phyloP scores from a whole-genome alignment of 2,329 filamentous ascomycete species.

The Blastomyces percursus region DNA sequence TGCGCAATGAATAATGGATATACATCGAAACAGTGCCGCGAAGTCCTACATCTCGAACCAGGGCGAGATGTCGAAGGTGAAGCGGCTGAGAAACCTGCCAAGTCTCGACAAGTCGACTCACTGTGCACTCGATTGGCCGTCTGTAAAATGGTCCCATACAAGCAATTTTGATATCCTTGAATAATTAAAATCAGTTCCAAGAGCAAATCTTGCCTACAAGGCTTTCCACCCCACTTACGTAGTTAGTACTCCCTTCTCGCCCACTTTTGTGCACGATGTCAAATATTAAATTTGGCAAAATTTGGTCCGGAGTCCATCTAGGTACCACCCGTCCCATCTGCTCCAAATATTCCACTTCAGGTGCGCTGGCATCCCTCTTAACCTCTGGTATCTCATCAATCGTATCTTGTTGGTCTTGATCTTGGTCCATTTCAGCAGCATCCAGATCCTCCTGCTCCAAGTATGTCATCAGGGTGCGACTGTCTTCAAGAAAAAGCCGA shows the following conservation, averaged over 20 bases:
- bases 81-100: constrained; percentile 50
- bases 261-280: constrained; percentile 40
- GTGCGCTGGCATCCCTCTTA: constrained; percentile 1
- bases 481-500: constrained; percentile 31
- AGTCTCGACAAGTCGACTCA: constrained; percentile 43
- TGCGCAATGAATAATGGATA: constrained; percentile 43
- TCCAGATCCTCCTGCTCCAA: constrained; percentile 21
- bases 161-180: constrained; percentile 31
- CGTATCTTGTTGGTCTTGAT: constrained; percentile 19
- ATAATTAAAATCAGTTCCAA: neutral
- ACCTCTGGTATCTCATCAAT: constrained; percentile 12
- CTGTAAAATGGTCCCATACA: constrained; percentile 43
- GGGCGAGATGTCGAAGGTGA: constrained; percentile 45
- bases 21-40: constrained; percentile 41
- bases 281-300: constrained; percentile 43
- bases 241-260: constrained; percentile 39
- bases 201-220: constrained; percentile 6
- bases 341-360: constrained; percentile 18
- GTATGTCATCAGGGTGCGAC: constrained; percentile 20
- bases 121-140: constrained; percentile 43
- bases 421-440: constrained; percentile 24
- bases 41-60: constrained; percentile 45
- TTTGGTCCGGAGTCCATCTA: constrained; percentile 45
- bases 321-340: constrained; percentile 34
- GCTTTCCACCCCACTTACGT: constrained; percentile 20